Evolutionary conservation across 768 basidiomycete species (phyloP).

Genomic region (Paxillus rubicundulus): DNA sequence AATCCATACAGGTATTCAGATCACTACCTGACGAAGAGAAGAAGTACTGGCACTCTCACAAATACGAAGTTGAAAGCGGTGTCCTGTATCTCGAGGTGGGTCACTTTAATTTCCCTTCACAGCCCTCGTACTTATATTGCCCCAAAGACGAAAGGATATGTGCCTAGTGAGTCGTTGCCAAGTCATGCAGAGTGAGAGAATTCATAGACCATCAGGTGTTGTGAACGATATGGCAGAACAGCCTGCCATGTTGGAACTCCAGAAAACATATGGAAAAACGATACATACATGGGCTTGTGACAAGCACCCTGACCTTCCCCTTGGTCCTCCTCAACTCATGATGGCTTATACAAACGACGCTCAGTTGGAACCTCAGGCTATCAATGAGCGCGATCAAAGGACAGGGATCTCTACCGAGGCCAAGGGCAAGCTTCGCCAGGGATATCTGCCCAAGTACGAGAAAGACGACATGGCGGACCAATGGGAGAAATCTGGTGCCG

Average conservation of each 20-base stretch:
- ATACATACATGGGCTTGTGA: slow-evolving; percentile 41
- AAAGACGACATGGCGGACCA: slow-evolving; percentile 36
- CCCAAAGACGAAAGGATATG: slow-evolving; percentile 21
- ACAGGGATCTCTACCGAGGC: slow-evolving; percentile 32
- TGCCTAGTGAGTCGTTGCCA: slow-evolving; percentile 20
- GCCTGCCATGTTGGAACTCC: slow-evolving; percentile 42
- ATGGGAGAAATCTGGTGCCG: slow-evolving; percentile 37
- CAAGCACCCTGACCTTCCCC: slow-evolving; percentile 38
- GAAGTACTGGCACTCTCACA: slow-evolving; percentile 54
- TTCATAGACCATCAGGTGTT: slow-evolving; percentile 12
- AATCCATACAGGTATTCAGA: slow-evolving; percentile 32
- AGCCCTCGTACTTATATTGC: background rate
- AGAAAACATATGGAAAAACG: slow-evolving; percentile 48
- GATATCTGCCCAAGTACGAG: slow-evolving; percentile 41
- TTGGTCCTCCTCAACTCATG: slow-evolving; percentile 49
- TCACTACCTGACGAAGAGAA: slow-evolving; percentile 44
- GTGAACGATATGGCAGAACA: slow-evolving; percentile 38
- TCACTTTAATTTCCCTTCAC: background rate
- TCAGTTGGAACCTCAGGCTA: slow-evolving; percentile 30
- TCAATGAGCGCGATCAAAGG: slow-evolving; percentile 34
- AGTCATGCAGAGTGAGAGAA: background rate
- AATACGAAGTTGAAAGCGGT: slow-evolving; percentile 43
- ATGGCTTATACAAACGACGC: slow-evolving; percentile 40
- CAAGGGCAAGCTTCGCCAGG: slow-evolving; percentile 34
- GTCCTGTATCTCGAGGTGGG: slow-evolving; percentile 31